Percentiles rank a stretch among this genome's conserved stretches.
Conservation (phyloP, 257 asterid genomes). For the Capsicum rhomboideum region DNA sequence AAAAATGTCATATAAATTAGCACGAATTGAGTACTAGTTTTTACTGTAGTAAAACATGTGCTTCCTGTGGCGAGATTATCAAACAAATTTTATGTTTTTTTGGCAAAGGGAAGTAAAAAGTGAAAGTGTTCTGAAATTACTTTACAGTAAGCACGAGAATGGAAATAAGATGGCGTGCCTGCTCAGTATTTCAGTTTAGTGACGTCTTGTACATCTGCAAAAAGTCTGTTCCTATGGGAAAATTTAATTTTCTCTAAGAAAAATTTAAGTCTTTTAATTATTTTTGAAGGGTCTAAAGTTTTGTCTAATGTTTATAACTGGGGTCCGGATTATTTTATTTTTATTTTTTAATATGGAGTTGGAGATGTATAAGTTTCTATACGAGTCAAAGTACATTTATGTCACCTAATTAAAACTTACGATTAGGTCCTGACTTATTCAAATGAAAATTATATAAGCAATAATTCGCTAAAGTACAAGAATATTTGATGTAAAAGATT, state of each 20-base stretch:
- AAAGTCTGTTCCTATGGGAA: slow-evolving; percentile 9
- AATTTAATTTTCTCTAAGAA: not conserved
- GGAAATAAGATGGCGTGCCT: slow-evolving; percentile 23
- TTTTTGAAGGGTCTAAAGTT: not conserved
- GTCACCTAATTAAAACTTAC: not conserved
- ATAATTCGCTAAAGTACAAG: too few relatives aligned
- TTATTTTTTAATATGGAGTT: not conserved
- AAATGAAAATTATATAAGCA: not conserved
- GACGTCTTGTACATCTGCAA: slow-evolving; percentile 17
- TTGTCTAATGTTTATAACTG: not conserved
- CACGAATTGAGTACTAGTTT: not conserved
- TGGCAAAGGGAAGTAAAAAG: slow-evolving; percentile 10
- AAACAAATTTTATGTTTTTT: not conserved
- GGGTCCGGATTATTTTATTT: not conserved
- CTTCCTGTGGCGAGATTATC: slow-evolving; percentile 11
- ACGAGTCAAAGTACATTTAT: not conserved
- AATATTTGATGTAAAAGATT: not conserved
- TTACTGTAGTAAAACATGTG: slow-evolving; percentile 10
- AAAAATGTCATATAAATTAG: too few relatives aligned
- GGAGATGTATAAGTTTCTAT: not conserved
- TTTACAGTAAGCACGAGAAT: slow-evolving; percentile 24
- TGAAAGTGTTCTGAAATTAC: slow-evolving; percentile 6
- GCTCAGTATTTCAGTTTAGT: slow-evolving; percentile 18
- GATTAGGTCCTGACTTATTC: not conserved
- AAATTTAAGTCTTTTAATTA: not conserved